Base-by-base conservation (phyloP, 2,329 filamentous ascomycete genomes). In the Aspergillus ruber region DNA sequence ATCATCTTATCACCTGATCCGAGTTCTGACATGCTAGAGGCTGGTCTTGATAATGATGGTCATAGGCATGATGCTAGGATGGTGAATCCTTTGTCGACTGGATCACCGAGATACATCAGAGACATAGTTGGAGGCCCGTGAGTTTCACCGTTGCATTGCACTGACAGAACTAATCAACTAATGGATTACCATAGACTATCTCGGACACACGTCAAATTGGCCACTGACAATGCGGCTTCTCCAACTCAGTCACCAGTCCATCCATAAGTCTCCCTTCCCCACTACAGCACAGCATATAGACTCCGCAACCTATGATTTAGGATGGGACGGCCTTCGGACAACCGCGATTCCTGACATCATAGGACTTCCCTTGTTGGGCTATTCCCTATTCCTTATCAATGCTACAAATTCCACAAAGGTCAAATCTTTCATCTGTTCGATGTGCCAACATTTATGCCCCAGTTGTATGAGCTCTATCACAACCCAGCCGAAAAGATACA, bases 181-280 rank as follows among this genome's bases (percentile, higher is more conserved):
- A 27, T 27, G 25, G 25, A 27, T 27, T 15, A 13, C 8, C n/a
- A 29, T 4, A 46, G 17, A 41, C 46, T 80, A 79, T 48, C 66
- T 80, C 6, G 77, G 77, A 1, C 76, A 74, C 2, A 79, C 77
- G 0, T 80, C 78, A 1, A 80, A 78, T 42, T 80, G 78, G 77
- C 76, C 76, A 0, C 80, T 80, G 43, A 70, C 71, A 18, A 65
- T 76, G 6, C 70, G 74, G 17, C 68, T 78, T 2, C 63, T 80
- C n/a, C 70, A 64, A 20, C 66, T 78, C 43, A 70, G 72, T 0
- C 72, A 79, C 42, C 70, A 77, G 49, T 67, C 72, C 45, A 62
- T 77, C 15, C 68, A 72, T 44, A 66, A 71, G 36, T 62, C 63
- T 2, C 69, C 72, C 1, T 58, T 74, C 0, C 72, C 76, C 0